Evolutionary conservation across 345 rosid genomes (phyloP).

Genomic region (Clausena lansium): DNA sequence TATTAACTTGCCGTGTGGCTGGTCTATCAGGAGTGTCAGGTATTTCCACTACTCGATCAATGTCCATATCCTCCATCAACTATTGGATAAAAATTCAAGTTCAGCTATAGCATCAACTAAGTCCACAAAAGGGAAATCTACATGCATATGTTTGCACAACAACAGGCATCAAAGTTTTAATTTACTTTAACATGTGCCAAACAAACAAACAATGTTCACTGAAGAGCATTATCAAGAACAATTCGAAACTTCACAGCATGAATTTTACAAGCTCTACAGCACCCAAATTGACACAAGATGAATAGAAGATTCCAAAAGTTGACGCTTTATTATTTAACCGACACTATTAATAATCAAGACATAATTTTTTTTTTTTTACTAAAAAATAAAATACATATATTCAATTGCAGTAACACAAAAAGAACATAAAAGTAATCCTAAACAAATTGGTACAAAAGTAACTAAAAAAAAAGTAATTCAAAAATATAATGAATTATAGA

Average conservation of each 20-base stretch:
- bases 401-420: background rate
- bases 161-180: background rate
- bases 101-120: background rate
- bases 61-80: constrained; percentile 71
- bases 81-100: background rate
- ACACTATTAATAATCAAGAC: background rate
- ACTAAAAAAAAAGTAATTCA: background rate
- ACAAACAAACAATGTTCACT: background rate
- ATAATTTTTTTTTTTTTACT: background rate
- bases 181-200: background rate
- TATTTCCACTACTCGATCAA: constrained; percentile 53
- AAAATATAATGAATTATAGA: background rate
- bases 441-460: background rate
- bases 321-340: background rate
- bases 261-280: background rate
- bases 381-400: background rate
- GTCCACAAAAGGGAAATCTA: background rate
- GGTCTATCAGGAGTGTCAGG: constrained; percentile 88
- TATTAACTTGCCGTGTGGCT: constrained; percentile 16
- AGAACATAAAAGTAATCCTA: background rate
- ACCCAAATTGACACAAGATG: background rate
- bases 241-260: background rate
- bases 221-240: background rate
- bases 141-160: background rate
- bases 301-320: background rate